Evolutionary conservation across 768 basidiomycete species (phyloP).

Genomic region (Kwoniella bestiolae): DNA sequence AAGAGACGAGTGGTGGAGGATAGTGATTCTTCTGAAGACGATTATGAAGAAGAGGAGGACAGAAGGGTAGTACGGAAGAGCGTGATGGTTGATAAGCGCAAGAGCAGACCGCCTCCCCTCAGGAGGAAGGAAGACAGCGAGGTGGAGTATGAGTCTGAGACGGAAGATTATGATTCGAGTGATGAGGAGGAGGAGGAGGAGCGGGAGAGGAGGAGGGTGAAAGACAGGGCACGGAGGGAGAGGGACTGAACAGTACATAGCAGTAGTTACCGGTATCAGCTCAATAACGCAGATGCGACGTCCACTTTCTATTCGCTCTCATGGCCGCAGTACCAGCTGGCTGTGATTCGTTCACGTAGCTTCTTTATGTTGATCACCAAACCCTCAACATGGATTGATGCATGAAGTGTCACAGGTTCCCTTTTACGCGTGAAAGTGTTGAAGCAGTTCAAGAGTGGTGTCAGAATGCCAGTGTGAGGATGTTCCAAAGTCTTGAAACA

Average conservation of each 20-base stretch:
- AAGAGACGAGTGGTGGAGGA: background rate
- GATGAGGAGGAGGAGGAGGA: conserved; percentile 2
- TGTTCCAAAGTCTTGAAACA: no score
- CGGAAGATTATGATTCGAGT: conserved; percentile 4
- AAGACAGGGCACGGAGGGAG: background rate
- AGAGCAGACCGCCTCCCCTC: conserved; percentile 4
- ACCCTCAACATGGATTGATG: no score
- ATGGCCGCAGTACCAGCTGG: no score
- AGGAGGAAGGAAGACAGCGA: background rate
- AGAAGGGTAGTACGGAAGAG: background rate
- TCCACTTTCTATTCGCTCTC: no score
- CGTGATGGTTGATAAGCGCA: background rate
- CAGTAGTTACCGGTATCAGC: background rate
- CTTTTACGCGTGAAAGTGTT: no score
- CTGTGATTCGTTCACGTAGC: no score
- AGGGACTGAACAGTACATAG: background rate
- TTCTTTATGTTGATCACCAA: no score
- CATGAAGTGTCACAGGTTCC: no score
- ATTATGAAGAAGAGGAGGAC: background rate
- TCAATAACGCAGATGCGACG: no score
- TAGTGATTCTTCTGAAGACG: conserved; percentile 1
- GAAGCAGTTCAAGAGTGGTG: no score
- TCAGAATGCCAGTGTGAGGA: no score
- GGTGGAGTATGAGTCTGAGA: background rate
- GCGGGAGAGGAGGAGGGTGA: background rate